Base-by-base conservation (phyloP, 192 early-diverging fungal genomes). In the Neocallimastix lanati region DNA sequence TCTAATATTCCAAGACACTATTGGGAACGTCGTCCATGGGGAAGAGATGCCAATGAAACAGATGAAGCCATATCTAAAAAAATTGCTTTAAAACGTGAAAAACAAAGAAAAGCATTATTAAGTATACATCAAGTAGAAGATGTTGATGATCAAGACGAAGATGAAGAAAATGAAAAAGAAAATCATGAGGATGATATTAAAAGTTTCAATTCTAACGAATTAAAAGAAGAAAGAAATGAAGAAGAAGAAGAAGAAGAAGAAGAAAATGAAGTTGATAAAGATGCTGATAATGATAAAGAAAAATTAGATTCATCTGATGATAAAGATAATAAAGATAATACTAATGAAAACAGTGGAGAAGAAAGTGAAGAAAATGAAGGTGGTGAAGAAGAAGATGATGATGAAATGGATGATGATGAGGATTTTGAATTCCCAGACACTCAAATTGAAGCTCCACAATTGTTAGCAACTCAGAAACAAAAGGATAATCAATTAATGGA, bases 1-100 rank as follows among this genome's bases (percentile, higher is more conserved):
- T 88, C 89, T 29, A 92, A 88, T 36, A 86, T 92, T 78, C 90
- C 86, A 13, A 86, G 93, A 35, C 97, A 98, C 85, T 83, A 91
- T 28, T 89, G 88, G 76, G 94, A 95, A 37, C 82, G 94, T 33
- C 79, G 86, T 18, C 87, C 88, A 80, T 82, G 87, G 86, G 79
- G 78, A 16, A 37, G 89, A 37, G 82, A 77, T 28, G 21, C 77
- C 29, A 77, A 67, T 28, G 38, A 80, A 14, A 83, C 30, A 29
- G 83, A 77, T 15, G 29, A 79, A 28, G 81, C 38, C 13, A 77
- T 82, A 35, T 82, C 83, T 12, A 79, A 77, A 28, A 82, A 81
- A 29, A 82, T 35, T 11, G 76, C 25, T 28, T 28, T 78, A 25
- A 78, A 76, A 40, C 76, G 40, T 78, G 80, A 85, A 83, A 29